Percentiles rank a stretch among this genome's conserved stretches.
Conservation (phyloP, 2,329 filamentous ascomycete species). For the Aspergillus sp. region DNA sequence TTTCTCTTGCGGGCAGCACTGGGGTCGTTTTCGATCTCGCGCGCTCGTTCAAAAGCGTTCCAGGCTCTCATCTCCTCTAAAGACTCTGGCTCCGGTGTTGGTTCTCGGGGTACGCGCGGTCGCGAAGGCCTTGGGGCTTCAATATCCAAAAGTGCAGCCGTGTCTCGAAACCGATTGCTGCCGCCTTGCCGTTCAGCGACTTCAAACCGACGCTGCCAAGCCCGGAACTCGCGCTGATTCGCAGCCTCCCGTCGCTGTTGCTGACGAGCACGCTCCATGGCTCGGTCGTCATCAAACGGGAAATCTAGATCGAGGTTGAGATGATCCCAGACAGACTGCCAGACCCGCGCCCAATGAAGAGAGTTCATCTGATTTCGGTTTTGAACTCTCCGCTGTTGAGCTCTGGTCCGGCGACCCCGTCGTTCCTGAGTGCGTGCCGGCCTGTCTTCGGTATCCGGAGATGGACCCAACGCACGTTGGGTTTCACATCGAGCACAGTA, state of each 20-base stretch:
- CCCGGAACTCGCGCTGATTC: conserved; percentile 59
- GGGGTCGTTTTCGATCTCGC: conserved; percentile 61
- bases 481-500: conserved; percentile 80
- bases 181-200: conserved; percentile 80
- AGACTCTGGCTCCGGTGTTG: conserved; percentile 64
- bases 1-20: conserved; percentile 50
- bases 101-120: conserved; percentile 37
- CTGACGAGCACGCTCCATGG: conserved; percentile 57
- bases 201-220: conserved; percentile 80
- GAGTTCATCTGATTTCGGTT: conserved; percentile 44
- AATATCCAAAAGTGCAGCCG: conserved; percentile 61
- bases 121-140: conserved; percentile 42
- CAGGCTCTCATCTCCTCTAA: conserved; percentile 80
- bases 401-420: conserved; percentile 50
- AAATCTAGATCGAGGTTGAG: conserved; percentile 78
- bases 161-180: conserved; percentile 67
- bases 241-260: conserved; percentile 48
- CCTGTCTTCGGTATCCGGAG: conserved; percentile 34
- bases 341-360: conserved; percentile 71
- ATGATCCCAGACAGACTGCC: conserved; percentile 84
- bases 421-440: conserved; percentile 36
- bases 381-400: conserved; percentile 43
- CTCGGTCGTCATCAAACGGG: conserved; percentile 73
- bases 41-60: conserved; percentile 85
- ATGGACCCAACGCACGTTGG: conserved; percentile 43